Evolutionary conservation across 2,329 filamentous ascomycete genomes (phyloP).

Genomic region (Hymenoscyphus occultus): DNA sequence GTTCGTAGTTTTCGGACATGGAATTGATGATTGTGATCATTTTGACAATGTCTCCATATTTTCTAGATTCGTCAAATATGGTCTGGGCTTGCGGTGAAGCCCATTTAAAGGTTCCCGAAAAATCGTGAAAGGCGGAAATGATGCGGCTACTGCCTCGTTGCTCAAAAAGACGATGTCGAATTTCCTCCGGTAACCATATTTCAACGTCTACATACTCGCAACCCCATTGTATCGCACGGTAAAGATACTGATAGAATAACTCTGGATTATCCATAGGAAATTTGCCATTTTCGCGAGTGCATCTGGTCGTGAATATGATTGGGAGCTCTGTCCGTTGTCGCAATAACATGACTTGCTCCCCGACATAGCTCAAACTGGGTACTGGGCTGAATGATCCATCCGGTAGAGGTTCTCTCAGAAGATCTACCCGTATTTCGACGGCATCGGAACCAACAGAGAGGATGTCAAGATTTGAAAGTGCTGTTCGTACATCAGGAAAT

Average conservation of each 20-base stretch:
- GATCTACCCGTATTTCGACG: constrained; percentile 79
- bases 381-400: constrained; percentile 62
- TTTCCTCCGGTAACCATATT: constrained; percentile 77
- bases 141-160: constrained; percentile 76
- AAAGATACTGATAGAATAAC: constrained; percentile 76
- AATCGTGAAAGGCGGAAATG: constrained; percentile 90
- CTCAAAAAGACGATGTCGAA: constrained; percentile 65
- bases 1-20: constrained; percentile 83
- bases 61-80: constrained; percentile 68
- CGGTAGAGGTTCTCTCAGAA: constrained; percentile 67
- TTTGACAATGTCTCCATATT: constrained; percentile 82
- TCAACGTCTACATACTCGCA: constrained; percentile 90
- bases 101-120: constrained; percentile 82
- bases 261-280: constrained; percentile 80
- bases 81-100: constrained; percentile 68
- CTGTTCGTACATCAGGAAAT: constrained; percentile 79
- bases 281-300: constrained; percentile 75
- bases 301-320: constrained; percentile 86
- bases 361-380: constrained; percentile 79
- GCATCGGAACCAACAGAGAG: constrained; percentile 83
- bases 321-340: constrained; percentile 81
- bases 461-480: constrained; percentile 81
- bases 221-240: constrained; percentile 81
- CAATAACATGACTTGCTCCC: constrained; percentile 80
- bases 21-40: constrained; percentile 84